Evolutionary conservation across 2,329 filamentous ascomycete species (phyloP).

Genomic region (Shiraia bambusicola): DNA sequence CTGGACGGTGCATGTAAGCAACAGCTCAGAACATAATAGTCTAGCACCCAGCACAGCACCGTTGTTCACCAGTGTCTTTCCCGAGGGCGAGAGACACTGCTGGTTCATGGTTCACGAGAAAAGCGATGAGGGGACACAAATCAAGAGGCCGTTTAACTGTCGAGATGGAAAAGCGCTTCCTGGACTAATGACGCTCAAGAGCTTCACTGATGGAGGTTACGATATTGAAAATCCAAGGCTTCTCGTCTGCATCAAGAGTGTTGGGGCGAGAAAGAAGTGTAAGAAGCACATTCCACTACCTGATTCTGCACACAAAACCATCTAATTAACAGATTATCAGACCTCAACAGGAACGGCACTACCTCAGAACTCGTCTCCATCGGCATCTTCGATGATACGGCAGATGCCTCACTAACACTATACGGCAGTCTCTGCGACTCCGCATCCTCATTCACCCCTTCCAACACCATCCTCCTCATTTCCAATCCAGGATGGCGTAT

Average conservation of each 20-base stretch:
- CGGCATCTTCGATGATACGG: slow-evolving; percentile 60
- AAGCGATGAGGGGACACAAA: slow-evolving; percentile 46
- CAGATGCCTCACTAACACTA: slow-evolving; percentile 55
- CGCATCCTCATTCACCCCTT: slow-evolving; percentile 49
- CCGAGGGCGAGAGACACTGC: slow-evolving; percentile 56
- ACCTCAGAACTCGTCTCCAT: slow-evolving; percentile 53
- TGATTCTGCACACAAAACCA: background rate
- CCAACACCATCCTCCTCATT: slow-evolving; percentile 54
- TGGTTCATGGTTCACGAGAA: slow-evolving; percentile 58
- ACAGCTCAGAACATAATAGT: slow-evolving; percentile 44
- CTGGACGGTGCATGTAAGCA: slow-evolving; percentile 60
- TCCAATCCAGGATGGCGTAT: slow-evolving; percentile 48
- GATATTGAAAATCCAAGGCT: slow-evolving; percentile 56
- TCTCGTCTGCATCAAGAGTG: slow-evolving; percentile 60
- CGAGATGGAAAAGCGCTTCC: slow-evolving; percentile 41
- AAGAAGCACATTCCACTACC: slow-evolving; percentile 2
- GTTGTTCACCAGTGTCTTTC: slow-evolving; percentile 59
- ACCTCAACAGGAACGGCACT: slow-evolving; percentile 52
- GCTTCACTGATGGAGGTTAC: slow-evolving; percentile 57
- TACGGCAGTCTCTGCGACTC: slow-evolving; percentile 56
- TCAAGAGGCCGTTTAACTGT: slow-evolving; percentile 52
- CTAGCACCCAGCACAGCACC: slow-evolving; percentile 49
- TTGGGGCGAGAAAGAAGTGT: slow-evolving; percentile 56
- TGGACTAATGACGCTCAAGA: slow-evolving; percentile 59
- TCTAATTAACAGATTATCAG: slow-evolving; percentile 16